Evolutionary conservation across 768 basidiomycete species (phyloP).

Genomic region (Tremella fuciformis): DNA sequence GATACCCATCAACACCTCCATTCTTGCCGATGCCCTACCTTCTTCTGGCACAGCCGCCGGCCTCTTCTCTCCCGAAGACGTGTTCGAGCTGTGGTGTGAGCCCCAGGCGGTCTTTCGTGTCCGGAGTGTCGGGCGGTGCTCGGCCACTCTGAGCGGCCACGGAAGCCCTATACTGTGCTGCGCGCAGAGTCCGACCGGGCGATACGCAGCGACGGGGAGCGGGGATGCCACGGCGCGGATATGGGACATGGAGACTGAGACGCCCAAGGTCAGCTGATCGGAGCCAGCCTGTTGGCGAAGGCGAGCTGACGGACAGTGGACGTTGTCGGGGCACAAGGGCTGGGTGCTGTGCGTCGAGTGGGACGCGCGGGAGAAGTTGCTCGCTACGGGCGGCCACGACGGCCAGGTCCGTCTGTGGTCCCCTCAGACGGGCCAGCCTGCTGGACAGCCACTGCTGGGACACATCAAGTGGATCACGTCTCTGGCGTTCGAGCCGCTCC

Average conservation of each 20-base stretch:
- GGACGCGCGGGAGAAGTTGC: conserved; percentile 84
- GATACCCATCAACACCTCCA: conserved; percentile 77
- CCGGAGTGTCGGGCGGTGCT: conserved; percentile 88
- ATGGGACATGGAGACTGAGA: conserved; percentile 92
- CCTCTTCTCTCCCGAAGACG: conserved; percentile 63
- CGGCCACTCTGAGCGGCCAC: conserved; percentile 86
- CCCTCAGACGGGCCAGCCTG: conserved; percentile 80
- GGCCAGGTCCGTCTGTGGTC: conserved; percentile 90
- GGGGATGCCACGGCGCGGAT: conserved; percentile 89
- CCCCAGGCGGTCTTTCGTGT: conserved; percentile 96
- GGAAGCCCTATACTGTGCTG: conserved; percentile 90
- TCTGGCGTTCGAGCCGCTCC: conserved; percentile 92
- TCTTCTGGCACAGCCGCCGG: conserved; percentile 23
- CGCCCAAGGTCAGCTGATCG: conserved; percentile 60
- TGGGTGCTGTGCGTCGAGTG: conserved; percentile 98
- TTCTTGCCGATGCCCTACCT: conserved; percentile 71
- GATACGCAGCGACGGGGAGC: conserved; percentile 85
- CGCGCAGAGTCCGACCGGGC: conserved; percentile 90
- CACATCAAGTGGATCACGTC: conserved; percentile 97
- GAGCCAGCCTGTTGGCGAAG: neutral
- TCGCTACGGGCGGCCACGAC: conserved; percentile 93
- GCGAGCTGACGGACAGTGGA: conserved; percentile 55
- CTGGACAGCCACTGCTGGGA: conserved; percentile 84
- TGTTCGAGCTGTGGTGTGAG: conserved; percentile 82
- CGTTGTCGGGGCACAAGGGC: conserved; percentile 80